Evolutionary conservation across 1,139 yeast species (phyloP), one percentile per base, ranked within the genome.

Genomic region (Protomyces inouyei): DNA sequence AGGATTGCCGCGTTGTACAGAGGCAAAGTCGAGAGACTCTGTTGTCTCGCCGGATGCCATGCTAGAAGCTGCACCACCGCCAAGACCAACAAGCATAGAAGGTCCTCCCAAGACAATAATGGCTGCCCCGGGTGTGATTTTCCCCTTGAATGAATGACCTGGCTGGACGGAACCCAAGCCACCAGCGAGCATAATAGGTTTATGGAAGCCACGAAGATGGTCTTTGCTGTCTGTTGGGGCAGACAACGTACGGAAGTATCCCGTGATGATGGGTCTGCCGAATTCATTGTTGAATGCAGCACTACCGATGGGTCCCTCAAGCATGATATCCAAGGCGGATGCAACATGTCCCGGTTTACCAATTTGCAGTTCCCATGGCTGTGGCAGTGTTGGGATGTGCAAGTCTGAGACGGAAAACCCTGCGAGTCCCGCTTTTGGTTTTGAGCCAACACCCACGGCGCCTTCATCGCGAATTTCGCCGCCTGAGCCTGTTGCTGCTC

Each of bases 381-480:
- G 98, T 67, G 81, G 82, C 72, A 86, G 83, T 36, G 80, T 84
- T 56, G 98, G 98, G 71, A 95, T 92, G 69, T 85, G 81, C 74
- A 95, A 82, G 76, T 95, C 98, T 55, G 96, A 86, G 18, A 91
- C 97, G 8, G 96, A 83, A 76, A 85, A 95, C 5, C 99, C 99
- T 64, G 96, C 82, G 69, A 95, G 81, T 64, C 99, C 99, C 72
- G 98, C 96, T 77, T 93, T 93, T 53, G 98, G 85, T 76, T 90
- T 89, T 32, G 98, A 93, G 61, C 99, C 99, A 76, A 97, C 85
- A 69, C 99, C 99, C 23, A 93, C 97, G 36, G 99, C 98, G 78
- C 98, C 98, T 79, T 95, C 99, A 76, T 95, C 99, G 82, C 99
- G 88, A 72, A 95, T 95, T 78, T 95, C 99, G 79, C 99, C 99